Conservation (phyloP, 345 rosid genomes). For the Populus tremula region DNA sequence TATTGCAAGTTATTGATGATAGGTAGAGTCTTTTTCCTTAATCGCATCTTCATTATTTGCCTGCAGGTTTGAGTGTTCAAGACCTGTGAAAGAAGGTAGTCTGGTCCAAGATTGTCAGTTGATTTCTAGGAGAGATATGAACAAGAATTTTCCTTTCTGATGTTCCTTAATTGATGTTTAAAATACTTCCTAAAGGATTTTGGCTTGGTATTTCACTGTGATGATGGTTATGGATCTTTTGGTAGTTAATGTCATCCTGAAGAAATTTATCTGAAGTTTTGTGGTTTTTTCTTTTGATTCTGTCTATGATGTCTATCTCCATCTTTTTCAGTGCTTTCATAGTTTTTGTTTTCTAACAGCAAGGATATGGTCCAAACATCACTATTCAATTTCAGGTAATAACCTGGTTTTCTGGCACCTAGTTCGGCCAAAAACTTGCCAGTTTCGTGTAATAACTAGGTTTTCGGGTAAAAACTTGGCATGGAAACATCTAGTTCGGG, state of each 20-base stretch:
- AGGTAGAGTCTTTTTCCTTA: neutral
- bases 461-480: too few species aligned
- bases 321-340: too few species aligned
- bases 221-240: neutral
- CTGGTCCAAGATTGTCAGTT: neutral
- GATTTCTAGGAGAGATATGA: neutral
- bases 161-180: neutral
- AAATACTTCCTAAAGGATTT: slow-evolving; percentile 3
- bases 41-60: neutral
- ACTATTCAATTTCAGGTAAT: too few species aligned
- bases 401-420: too few species aligned
- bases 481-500: too few species aligned
- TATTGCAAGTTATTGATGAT: neutral
- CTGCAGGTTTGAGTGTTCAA: slow-evolving; percentile 80
- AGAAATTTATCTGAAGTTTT: neutral
- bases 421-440: too few species aligned
- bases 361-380: neutral
- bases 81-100: slow-evolving; percentile 43
- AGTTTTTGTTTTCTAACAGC: neutral
- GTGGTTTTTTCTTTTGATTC: neutral
- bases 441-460: too few species aligned
- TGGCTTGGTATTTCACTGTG: neutral
- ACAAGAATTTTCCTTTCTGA: neutral
- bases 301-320: neutral
- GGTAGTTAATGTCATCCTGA: neutral